phyloP scores from a whole-genome alignment of 2,329 filamentous ascomycete species.

The Dactylellina drechsleri region DNA sequence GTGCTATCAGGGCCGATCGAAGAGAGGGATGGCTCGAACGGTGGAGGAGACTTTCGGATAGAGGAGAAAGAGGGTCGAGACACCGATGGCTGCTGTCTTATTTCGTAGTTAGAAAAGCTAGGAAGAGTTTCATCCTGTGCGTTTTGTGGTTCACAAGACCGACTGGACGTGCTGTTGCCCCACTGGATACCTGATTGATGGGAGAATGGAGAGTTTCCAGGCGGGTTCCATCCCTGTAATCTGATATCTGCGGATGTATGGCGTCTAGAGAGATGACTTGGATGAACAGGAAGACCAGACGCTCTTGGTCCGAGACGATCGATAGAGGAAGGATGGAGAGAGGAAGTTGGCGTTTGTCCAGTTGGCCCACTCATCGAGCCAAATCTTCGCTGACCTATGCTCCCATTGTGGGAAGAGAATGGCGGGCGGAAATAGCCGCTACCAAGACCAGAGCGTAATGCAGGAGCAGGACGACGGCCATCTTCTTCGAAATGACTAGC shows the following conservation, averaged over 20 bases:
- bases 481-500: conserved; percentile 78
- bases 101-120: conserved; percentile 73
- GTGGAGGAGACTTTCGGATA: conserved; percentile 57
- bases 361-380: conserved; percentile 78
- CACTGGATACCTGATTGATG: conserved; percentile 71
- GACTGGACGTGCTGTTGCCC: conserved; percentile 74
- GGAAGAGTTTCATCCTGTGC: conserved; percentile 72
- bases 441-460: conserved; percentile 68
- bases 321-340: conserved; percentile 77
- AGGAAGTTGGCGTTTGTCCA: conserved; percentile 74
- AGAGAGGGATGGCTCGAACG: conserved; percentile 56
- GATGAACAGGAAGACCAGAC: conserved; percentile 61
- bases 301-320: conserved; percentile 72
- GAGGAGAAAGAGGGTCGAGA: conserved; percentile 56
- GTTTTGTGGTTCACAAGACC: conserved; percentile 60
- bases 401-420: conserved; percentile 39
- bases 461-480: conserved; percentile 75
- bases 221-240: conserved; percentile 79
- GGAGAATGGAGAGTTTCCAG: conserved; percentile 66
- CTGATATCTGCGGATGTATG: conserved; percentile 97
- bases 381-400: conserved; percentile 72
- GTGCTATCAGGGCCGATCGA: conserved; percentile 57
- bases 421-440: conserved; percentile 71
- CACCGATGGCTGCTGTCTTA: conserved; percentile 57
- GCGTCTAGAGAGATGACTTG: conserved; percentile 61